Evolutionary conservation across 345 rosid species (phyloP).

Genomic region (Arabidopsis suecica): DNA sequence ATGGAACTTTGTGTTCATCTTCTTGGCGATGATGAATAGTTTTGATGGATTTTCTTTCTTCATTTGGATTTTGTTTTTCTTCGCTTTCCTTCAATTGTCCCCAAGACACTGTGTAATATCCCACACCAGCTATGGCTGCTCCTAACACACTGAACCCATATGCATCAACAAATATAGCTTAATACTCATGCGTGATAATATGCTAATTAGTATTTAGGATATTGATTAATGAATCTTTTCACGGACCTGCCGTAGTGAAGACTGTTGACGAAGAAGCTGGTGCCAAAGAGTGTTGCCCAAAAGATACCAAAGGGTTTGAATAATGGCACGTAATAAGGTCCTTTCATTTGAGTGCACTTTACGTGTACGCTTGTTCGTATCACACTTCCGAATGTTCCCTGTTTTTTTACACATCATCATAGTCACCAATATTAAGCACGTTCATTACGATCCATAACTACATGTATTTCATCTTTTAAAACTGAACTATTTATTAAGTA

Average conservation of each 20-base stretch:
- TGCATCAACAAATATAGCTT: slow-evolving; percentile 35
- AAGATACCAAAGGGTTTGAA: slow-evolving; percentile 79
- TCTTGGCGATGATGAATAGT: slow-evolving; percentile 36
- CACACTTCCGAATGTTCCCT: slow-evolving; percentile 69
- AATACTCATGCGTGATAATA: slow-evolving; percentile 10
- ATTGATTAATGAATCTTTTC: not conserved
- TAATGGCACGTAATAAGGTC: slow-evolving; percentile 69
- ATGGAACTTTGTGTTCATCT: slow-evolving; percentile 50
- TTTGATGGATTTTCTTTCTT: slow-evolving; percentile 34
- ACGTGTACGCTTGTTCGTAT: slow-evolving; percentile 68
- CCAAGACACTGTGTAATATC: slow-evolving; percentile 64
- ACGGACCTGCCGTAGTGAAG: slow-evolving; percentile 78
- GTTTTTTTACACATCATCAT: slow-evolving; percentile 15
- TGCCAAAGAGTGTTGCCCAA: slow-evolving; percentile 67
- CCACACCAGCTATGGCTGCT: slow-evolving; percentile 63
- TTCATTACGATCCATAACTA: not conserved
- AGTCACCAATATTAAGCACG: not conserved
- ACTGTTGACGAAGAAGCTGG: slow-evolving; percentile 71
- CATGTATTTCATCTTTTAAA: not conserved
- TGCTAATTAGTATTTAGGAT: not conserved
- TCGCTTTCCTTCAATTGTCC: slow-evolving; percentile 61
- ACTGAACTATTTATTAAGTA: not conserved
- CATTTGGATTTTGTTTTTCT: slow-evolving; percentile 37
- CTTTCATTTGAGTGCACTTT: slow-evolving; percentile 56
- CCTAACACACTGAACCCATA: slow-evolving; percentile 67